A percentile compares a stretch with the other conserved stretches of the same genome.
Conservation (phyloP, 441 rosid species). For the Aleurites moluccanus region DNA sequence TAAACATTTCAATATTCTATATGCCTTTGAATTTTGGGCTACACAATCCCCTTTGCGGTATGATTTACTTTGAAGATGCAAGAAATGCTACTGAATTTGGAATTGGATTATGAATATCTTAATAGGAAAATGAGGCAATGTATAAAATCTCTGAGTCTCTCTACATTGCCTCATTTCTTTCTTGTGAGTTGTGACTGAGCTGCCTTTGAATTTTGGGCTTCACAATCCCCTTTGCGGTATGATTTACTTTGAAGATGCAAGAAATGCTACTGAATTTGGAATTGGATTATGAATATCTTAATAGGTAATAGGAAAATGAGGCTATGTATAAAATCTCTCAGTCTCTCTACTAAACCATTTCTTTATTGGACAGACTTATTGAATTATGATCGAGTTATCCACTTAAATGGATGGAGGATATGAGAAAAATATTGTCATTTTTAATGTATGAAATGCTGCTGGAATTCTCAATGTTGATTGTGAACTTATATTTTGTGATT, state of each 20-base stretch:
- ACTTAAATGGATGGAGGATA: background rate
- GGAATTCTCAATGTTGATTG: background rate
- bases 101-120: slow-evolving; percentile 4
- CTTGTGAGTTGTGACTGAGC: too few relatives aligned
- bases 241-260: background rate
- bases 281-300: slow-evolving; percentile 1
- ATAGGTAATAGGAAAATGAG: background rate
- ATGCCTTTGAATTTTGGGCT: background rate
- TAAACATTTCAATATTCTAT: background rate
- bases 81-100: slow-evolving; percentile 3
- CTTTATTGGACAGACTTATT: background rate
- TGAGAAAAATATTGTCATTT: background rate
- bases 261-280: slow-evolving; percentile 5
- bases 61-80: background rate
- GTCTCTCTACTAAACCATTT: background rate
- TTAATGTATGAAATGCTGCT: background rate
- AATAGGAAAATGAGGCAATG: background rate
- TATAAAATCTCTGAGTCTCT: background rate
- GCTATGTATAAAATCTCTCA: background rate
- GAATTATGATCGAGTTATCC: background rate
- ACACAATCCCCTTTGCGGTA: background rate
- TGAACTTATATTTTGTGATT: background rate
- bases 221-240: background rate
- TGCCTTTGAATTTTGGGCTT: background rate
- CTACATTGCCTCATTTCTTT: too few relatives aligned